Conservation (phyloP, 768 basidiomycete species). For the Krasilnikovozyma curviuscula region DNA sequence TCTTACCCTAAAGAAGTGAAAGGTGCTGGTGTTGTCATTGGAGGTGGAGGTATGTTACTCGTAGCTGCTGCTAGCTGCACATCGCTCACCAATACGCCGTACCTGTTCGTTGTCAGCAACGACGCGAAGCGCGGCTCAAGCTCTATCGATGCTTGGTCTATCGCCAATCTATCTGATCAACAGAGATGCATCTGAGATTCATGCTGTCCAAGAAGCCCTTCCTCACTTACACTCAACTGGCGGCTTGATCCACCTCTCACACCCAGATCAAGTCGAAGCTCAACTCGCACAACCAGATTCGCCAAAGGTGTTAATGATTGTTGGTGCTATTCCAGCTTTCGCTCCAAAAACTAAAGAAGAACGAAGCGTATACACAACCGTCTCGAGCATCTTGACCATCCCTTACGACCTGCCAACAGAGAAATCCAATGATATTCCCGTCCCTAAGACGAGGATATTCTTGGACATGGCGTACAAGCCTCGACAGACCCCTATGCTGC, state of each 20-base stretch:
- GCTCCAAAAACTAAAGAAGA: background rate
- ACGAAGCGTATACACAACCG: constrained; percentile 5
- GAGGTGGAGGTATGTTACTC: no score
- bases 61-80: no score
- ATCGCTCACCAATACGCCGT: no score
- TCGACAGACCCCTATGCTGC: constrained; percentile 11
- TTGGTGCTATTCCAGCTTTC: constrained; percentile 8
- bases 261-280: constrained; percentile 1
- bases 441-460: background rate
- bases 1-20: no score
- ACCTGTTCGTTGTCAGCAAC: no score
- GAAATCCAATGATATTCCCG: background rate
- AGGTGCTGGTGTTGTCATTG: no score
- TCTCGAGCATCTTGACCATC: constrained; percentile 1
- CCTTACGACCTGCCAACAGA: constrained; percentile 1
- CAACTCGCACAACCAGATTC: background rate
- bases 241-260: constrained; percentile 3
- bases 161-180: constrained; percentile 15
- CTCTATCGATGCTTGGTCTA: constrained; percentile 10
- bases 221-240: no score
- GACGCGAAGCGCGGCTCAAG: constrained; percentile 17
- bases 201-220: background rate
- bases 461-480: constrained; percentile 14
- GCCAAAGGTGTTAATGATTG: constrained; percentile 4
- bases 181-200: constrained; percentile 12